Base-by-base conservation (phyloP, 257 asterid genomes). In the Gentiana straminea region DNA sequence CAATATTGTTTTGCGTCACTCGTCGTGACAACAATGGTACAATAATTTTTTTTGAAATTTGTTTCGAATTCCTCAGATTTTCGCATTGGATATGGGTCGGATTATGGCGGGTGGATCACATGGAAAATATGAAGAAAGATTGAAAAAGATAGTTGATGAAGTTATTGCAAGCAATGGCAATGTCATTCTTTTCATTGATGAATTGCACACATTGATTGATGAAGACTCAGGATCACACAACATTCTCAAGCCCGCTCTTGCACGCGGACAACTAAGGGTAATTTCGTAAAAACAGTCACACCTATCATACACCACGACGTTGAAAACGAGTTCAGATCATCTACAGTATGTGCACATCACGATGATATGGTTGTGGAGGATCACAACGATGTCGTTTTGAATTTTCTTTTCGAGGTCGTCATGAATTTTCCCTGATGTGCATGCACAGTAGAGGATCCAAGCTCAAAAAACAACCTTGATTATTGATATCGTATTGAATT, bases 251-350 rank as follows among this genome's bases (percentile, higher is more conserved):
- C 79, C 77, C 24, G 76, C 70, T 36, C 78, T 73, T 4, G 68
- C 77, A 50, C 64, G 77, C 47, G 81, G 82, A 60, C 75, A 74
- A 57, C 52, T 73, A n/a, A 73, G 72, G 73, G 79, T 72, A 36
- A 4, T 13, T 8, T 3, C 36, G 13, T 52, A 24, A 24, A 24
- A 24, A 24, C 24, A 24, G 24, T 24, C 24, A 13, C 24, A 49
- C 52, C 4, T 49, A n/a, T 35, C 60, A 15, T 54, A 4, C 55
- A 49, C 13, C 41, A 35, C 54, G 4, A 45, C 34, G 24, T 24
- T 24, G 24, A 24, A 0, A 35, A 59, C 11, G 33, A n/a, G 33
- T 35, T 52, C 59, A 11, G 3, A 47, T 8, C 24, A 24, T 24
- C 24, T 24, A 24, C 24, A 24, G 24, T 24, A 24, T 24, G 24